Evolutionary conservation across 345 rosid species (phyloP).

Genomic region (Populus alba): DNA sequence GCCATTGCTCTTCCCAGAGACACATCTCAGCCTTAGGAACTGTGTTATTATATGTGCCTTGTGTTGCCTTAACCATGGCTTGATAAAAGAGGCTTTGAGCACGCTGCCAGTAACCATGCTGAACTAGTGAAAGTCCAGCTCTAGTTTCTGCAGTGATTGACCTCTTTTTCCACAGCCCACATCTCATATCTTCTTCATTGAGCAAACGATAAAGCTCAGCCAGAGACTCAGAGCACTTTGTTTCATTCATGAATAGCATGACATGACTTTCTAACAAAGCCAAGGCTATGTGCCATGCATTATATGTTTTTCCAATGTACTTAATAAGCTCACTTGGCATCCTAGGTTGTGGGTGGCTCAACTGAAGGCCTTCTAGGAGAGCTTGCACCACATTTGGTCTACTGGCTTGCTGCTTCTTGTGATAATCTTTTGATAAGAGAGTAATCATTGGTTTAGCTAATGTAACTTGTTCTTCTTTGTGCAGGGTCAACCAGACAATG

Average conservation of each 20-base stretch:
- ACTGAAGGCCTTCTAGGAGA: slow-evolving; percentile 90
- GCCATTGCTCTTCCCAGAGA: slow-evolving; percentile 99
- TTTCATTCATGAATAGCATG: slow-evolving; percentile 78
- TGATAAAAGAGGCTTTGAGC: slow-evolving; percentile 90
- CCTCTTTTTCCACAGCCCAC: slow-evolving; percentile 97
- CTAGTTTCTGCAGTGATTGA: slow-evolving; percentile 89
- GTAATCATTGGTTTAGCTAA: slow-evolving; percentile 89
- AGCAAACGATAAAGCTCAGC: slow-evolving; percentile 94
- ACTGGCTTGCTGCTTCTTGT: slow-evolving; percentile 90
- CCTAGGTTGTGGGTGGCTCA: slow-evolving; percentile 99
- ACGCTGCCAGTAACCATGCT: slow-evolving; percentile 98
- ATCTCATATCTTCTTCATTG: slow-evolving; percentile 99
- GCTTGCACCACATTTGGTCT: slow-evolving; percentile 99
- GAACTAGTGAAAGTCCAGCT: slow-evolving; percentile 95
- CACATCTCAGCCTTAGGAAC: slow-evolving; percentile 99
- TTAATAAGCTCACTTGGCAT: slow-evolving; percentile 98
- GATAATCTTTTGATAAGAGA: slow-evolving; percentile 87
- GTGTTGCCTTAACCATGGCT: slow-evolving; percentile 99
- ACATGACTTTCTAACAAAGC: slow-evolving; percentile 96
- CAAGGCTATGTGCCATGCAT: slow-evolving; percentile 96
- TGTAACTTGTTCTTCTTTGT: slow-evolving; percentile 77
- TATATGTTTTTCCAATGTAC: slow-evolving; percentile 91
- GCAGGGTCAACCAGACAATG: slow-evolving; percentile 92
- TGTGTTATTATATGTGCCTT: slow-evolving; percentile 90
- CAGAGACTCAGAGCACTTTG: slow-evolving; percentile 90